Base-by-base conservation (phyloP, 257 asterid species). In the Rubia yunnanensis region DNA sequence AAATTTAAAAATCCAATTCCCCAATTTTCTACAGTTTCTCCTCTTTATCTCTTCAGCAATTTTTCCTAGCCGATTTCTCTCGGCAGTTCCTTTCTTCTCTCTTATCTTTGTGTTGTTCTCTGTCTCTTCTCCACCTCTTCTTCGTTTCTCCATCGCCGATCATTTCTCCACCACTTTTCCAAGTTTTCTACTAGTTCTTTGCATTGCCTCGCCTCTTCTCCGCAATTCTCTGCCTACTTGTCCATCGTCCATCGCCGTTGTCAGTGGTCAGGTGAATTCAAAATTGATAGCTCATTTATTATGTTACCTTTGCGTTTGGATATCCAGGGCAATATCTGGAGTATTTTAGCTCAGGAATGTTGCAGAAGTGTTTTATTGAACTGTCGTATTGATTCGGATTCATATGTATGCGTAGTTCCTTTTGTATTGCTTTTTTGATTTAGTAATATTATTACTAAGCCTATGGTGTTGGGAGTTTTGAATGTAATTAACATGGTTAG, bases 221-320 rank as follows among this genome's bases (percentile, higher is more conserved):
- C n/a, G n/a, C n/a, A n/a, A n/a, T n/a, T n/a, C 92, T 64, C 69
- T 91, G 82, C 98, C 98, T 36, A 88, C 98, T 67, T 91, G 20
- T 91, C 27, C 80, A 88, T 76, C 95, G 53, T 88, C 98, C 63
- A 88, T 91, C 60, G 98, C 98, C 75, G 96, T 88, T 76, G 96
- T 91, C 76, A 96, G 96, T 58, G 98, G 98, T 22, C 98, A 88
- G 98, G 98, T 91, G n/a, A 18, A 1, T 57, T 30, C 63, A 1
- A 57, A 10, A 23, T 23, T 30, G 31, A 49, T 57, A 70, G 70
- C 76, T 58, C 59, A 27, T 32, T 15, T 35, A 2, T 64, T 48
- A 9, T n/a, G 17, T 34, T 49, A 0, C 0, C 20, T 22, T 48
- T 22, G 6, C 14, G 3, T 10, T 39, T 39, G 13, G 2, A 39